Percentiles rank a stretch among this genome's conserved stretches.
phyloP scores from a whole-genome alignment of 768 basidiomycete genomes.

The Boletus fagicola region DNA sequence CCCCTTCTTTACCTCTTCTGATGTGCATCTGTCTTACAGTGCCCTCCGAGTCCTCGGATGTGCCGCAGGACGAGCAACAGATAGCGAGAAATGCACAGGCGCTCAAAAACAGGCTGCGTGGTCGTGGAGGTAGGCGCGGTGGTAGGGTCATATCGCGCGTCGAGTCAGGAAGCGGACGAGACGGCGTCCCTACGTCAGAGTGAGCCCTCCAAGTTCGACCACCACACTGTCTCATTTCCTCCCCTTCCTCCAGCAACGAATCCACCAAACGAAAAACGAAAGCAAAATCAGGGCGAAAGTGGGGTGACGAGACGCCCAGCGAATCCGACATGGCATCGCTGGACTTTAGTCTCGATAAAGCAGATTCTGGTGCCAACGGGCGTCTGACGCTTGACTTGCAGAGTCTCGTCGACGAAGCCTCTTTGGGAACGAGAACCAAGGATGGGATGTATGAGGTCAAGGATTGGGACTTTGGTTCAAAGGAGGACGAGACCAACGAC shows the following conservation, averaged over 20 bases:
- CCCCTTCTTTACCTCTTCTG: neutral
- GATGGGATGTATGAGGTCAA: slow-evolving; percentile 76
- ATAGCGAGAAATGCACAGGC: slow-evolving; percentile 92
- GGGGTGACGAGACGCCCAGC: slow-evolving; percentile 80
- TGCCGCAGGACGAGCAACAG: slow-evolving; percentile 76
- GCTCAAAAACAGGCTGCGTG: slow-evolving; percentile 80
- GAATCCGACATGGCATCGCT: slow-evolving; percentile 91
- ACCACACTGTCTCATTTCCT: neutral
- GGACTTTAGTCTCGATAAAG: slow-evolving; percentile 75
- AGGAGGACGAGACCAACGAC: slow-evolving; percentile 44
- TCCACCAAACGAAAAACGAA: slow-evolving; percentile 61
- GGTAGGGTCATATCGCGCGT: slow-evolving; percentile 48
- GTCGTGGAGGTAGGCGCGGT: slow-evolving; percentile 62
- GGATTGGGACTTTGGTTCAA: slow-evolving; percentile 78
- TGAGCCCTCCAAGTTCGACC: slow-evolving; percentile 36
- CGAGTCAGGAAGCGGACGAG: slow-evolving; percentile 54
- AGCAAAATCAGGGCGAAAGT: slow-evolving; percentile 80
- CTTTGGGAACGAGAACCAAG: slow-evolving; percentile 71
- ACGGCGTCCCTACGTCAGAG: slow-evolving; percentile 70
- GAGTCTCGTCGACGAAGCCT: slow-evolving; percentile 63
- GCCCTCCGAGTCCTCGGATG: slow-evolving; percentile 48
- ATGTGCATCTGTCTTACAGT: slow-evolving; percentile 29
- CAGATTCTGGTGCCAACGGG: slow-evolving; percentile 34
- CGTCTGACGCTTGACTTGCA: slow-evolving; percentile 49
- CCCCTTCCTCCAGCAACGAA: slow-evolving; percentile 54